Evolutionary conservation across 768 basidiomycete species (phyloP).

Genomic region (Suillus alpinus): DNA sequence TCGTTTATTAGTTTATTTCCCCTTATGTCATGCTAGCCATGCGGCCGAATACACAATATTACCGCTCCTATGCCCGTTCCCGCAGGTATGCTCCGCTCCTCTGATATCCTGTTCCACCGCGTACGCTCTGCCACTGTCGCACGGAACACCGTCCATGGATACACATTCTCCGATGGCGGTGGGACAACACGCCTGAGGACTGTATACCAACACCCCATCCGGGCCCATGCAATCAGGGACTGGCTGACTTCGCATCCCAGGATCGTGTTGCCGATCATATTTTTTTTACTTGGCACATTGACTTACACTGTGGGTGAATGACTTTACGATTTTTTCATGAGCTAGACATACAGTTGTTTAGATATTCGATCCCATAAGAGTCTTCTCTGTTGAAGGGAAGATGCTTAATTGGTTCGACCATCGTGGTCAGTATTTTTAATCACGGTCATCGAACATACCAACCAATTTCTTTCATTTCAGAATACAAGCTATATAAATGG

Average conservation of each 20-base stretch:
- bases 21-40: slow-evolving; percentile 50
- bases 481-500: slow-evolving; percentile 77
- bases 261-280: slow-evolving; percentile 73
- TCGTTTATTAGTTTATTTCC: background rate
- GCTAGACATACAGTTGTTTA: slow-evolving; percentile 27
- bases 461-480: slow-evolving; percentile 34
- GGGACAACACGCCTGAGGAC: slow-evolving; percentile 47
- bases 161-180: slow-evolving; percentile 32
- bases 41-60: slow-evolving; percentile 75
- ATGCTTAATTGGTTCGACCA: slow-evolving; percentile 84
- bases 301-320: slow-evolving; percentile 73
- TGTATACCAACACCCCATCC: slow-evolving; percentile 61
- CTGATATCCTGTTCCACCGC: slow-evolving; percentile 59
- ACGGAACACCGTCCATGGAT: slow-evolving; percentile 76
- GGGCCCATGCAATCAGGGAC: slow-evolving; percentile 63
- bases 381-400: slow-evolving; percentile 78
- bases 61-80: slow-evolving; percentile 56
- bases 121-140: slow-evolving; percentile 75
- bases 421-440: slow-evolving; percentile 42
- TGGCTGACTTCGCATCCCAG: slow-evolving; percentile 88
- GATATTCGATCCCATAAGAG: slow-evolving; percentile 92
- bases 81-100: slow-evolving; percentile 63
- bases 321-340: background rate
- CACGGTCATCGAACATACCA: background rate
- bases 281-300: slow-evolving; percentile 86